These are phyloP conservation scores for Blastocystis sp. DNA, from an alignment of 352 stramenopile species.

Conservation along the genomic window DNA sequence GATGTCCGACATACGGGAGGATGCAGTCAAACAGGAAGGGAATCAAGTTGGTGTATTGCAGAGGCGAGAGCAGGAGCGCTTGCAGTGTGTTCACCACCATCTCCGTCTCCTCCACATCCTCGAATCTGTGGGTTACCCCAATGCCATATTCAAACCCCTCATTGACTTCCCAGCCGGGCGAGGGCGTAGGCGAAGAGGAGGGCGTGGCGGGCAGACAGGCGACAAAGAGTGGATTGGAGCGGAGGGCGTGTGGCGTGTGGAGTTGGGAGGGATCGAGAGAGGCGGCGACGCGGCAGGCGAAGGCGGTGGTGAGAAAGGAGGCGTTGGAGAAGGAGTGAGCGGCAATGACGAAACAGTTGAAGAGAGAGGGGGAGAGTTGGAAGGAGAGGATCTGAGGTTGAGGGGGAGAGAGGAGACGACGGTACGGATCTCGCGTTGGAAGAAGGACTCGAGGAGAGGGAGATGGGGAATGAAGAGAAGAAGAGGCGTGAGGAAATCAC, in stretches of 20 bases:
- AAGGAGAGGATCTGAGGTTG: background rate
- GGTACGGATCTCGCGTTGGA: too few relatives aligned
- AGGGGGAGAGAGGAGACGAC: background rate
- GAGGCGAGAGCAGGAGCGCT: background rate
- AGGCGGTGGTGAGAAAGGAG: background rate
- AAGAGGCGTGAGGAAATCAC: background rate
- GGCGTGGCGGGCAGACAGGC: background rate
- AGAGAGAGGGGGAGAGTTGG: background rate
- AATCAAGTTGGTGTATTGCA: background rate
- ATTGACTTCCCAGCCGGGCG: background rate
- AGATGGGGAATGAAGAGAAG: background rate
- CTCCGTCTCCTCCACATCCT: background rate
- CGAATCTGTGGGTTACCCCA: background rate
- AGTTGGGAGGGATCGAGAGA: background rate
- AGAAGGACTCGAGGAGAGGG: too few relatives aligned
- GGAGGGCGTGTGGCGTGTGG: background rate
- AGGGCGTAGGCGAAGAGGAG: background rate
- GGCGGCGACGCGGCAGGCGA: background rate
- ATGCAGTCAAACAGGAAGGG: background rate
- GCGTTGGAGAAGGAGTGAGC: background rate
- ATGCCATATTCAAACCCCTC: background rate
- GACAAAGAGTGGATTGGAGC: background rate
- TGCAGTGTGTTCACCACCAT: background rate
- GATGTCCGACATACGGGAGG: background rate
- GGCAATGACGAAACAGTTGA: background rate